Conservation (phyloP, 305 asterid genomes). For the Fraxinus dipetala region DNA sequence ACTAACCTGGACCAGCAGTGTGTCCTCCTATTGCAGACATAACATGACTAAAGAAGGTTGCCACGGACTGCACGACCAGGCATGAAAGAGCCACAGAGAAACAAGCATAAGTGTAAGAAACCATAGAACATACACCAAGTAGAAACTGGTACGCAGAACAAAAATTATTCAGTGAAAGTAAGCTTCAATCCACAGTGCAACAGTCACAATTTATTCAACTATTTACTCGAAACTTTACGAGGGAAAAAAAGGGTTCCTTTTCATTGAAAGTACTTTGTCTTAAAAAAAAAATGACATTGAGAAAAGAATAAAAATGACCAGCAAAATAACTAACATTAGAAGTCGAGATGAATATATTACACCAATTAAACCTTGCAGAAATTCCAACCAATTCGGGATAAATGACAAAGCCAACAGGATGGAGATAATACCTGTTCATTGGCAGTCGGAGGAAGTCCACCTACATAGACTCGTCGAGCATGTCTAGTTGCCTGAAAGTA, state of each 20-base stretch:
- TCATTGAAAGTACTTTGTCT: background rate
- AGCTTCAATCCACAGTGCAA: background rate
- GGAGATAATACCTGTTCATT: constrained; percentile 70
- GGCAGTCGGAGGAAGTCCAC: constrained; percentile 91
- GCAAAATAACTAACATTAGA: background rate
- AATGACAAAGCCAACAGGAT: background rate
- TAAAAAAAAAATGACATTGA: background rate
- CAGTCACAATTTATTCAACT: background rate
- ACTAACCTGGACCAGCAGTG: constrained; percentile 84
- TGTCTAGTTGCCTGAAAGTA: constrained; percentile 81
- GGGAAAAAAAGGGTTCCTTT: background rate
- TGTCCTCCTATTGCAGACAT: constrained; percentile 95
- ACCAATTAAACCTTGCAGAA: background rate
- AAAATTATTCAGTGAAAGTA: background rate
- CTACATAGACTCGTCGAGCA: constrained; percentile 96
- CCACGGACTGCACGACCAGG: constrained; percentile 63
- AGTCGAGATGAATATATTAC: background rate
- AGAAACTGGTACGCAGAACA: background rate
- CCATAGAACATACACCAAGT: background rate
- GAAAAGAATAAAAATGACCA: background rate
- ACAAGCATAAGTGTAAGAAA: background rate
- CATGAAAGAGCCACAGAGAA: constrained; percentile 1
- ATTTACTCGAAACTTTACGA: background rate
- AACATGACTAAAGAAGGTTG: constrained; percentile 87
- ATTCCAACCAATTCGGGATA: background rate